Evolutionary conservation across 345 rosid genomes (phyloP).

Genomic region (Moringa oleifera): DNA sequence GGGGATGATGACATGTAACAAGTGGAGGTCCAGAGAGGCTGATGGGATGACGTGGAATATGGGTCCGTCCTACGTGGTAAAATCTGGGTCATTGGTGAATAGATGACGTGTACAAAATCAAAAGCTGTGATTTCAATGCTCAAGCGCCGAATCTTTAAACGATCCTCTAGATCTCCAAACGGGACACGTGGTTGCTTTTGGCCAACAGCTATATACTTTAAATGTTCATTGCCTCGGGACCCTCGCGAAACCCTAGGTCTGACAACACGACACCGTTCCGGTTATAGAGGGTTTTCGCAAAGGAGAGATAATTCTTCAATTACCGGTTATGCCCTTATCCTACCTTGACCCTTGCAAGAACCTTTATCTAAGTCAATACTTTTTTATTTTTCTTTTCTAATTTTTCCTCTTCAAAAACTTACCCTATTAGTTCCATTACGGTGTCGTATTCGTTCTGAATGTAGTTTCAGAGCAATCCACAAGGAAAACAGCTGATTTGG

Average conservation of each 20-base stretch:
- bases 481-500: not conserved
- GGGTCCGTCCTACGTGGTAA: slow-evolving; percentile 14
- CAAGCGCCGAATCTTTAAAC: slow-evolving; percentile 17
- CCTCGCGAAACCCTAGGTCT: not conserved
- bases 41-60: slow-evolving; percentile 10
- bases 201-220: not conserved
- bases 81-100: slow-evolving; percentile 1
- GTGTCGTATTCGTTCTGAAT: not conserved
- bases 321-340: too few species aligned
- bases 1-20: slow-evolving; percentile 30
- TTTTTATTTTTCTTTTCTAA: too few species aligned
- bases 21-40: slow-evolving; percentile 23
- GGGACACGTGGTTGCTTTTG: slow-evolving; percentile 23
- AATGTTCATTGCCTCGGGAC: slow-evolving; percentile 9
- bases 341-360: too few species aligned
- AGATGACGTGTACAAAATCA: slow-evolving; percentile 43
- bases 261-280: not conserved
- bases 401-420: too few species aligned
- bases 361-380: too few species aligned
- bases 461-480: not conserved
- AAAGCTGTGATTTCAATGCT: slow-evolving; percentile 26
- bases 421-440: not conserved
- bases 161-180: slow-evolving; percentile 18
- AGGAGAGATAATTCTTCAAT: too few species aligned
- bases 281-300: not conserved